Conservation (phyloP, 2,329 filamentous ascomycete species). For the Colletotrichum gigasporum region DNA sequence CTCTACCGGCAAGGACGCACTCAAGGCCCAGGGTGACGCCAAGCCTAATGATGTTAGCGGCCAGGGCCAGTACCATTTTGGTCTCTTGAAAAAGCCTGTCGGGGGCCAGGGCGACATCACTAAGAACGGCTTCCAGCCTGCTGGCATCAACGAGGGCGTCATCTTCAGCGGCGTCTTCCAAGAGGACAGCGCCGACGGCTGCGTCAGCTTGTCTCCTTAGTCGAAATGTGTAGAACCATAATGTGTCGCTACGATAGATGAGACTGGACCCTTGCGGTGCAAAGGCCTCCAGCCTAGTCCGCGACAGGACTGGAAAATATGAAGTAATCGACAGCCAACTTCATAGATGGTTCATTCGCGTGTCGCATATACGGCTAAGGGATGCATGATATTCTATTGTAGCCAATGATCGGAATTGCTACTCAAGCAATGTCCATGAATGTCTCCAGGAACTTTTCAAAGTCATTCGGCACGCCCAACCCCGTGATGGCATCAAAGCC, state of each 20-base stretch:
- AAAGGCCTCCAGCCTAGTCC: too few relatives aligned
- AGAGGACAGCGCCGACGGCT: slow-evolving; percentile 53
- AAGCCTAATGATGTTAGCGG: slow-evolving; percentile 62
- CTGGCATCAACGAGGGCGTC: slow-evolving; percentile 60
- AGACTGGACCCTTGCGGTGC: background rate
- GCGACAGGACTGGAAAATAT: too few relatives aligned
- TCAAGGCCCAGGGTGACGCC: slow-evolving; percentile 56
- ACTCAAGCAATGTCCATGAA: background rate
- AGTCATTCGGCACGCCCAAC: slow-evolving; percentile 55
- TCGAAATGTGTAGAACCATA: background rate
- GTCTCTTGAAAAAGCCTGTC: slow-evolving; percentile 69
- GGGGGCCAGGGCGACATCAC: slow-evolving; percentile 51
- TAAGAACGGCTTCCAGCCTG: slow-evolving; percentile 57
- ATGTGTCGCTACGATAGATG: background rate
- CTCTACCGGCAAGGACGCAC: slow-evolving; percentile 55
- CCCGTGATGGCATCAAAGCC: slow-evolving; percentile 63
- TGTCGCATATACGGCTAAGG: too few relatives aligned
- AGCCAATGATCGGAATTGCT: too few relatives aligned
- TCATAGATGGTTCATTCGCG: too few relatives aligned
- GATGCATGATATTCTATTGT: too few relatives aligned
- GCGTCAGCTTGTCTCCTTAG: slow-evolving; percentile 22
- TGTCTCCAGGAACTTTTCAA: slow-evolving; percentile 43
- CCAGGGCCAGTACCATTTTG: slow-evolving; percentile 70
- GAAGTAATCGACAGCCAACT: too few relatives aligned
- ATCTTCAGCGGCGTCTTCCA: slow-evolving; percentile 63